Conservation (phyloP, 495 filamentous ascomycete genomes). For the Pyronema omphalodes region DNA sequence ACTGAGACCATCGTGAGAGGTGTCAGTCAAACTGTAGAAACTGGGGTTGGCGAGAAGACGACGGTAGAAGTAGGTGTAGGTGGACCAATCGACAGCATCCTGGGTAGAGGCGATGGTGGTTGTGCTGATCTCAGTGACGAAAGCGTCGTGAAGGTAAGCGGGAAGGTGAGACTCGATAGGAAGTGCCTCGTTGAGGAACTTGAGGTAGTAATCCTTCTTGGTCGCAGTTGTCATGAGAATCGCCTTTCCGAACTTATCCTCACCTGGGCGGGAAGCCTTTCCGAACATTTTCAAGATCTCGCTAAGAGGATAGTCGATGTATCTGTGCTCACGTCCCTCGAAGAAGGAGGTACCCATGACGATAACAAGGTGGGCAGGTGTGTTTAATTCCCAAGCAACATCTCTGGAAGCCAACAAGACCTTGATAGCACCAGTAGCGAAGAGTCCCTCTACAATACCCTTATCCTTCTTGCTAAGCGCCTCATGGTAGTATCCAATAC, state of each 20-base stretch:
- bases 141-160: constrained; percentile 79
- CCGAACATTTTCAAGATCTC: constrained; percentile 99
- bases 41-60: constrained; percentile 92
- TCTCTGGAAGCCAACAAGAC: constrained; percentile 85
- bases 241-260: constrained; percentile 68
- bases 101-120: constrained; percentile 86
- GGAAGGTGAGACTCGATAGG: constrained; percentile 91
- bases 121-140: constrained; percentile 90
- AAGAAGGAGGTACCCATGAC: constrained; percentile 99
- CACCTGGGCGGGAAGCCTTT: constrained; percentile 59
- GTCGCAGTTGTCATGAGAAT: constrained; percentile 88
- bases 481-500: constrained; percentile 95
- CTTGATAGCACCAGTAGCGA: constrained; percentile 79
- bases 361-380: constrained; percentile 73
- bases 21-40: constrained; percentile 81
- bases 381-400: constrained; percentile 88
- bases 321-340: constrained; percentile 89
- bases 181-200: constrained; percentile 91
- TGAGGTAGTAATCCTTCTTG: constrained; percentile 94
- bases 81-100: constrained; percentile 95
- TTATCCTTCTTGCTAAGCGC: constrained; percentile 76
- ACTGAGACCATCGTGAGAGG: constrained; percentile 81
- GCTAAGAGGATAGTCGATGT: constrained; percentile 88
- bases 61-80: constrained; percentile 96
- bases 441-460: constrained; percentile 80